Conservation (phyloP, 495 filamentous ascomycete species). For the Peziza echinospora region DNA sequence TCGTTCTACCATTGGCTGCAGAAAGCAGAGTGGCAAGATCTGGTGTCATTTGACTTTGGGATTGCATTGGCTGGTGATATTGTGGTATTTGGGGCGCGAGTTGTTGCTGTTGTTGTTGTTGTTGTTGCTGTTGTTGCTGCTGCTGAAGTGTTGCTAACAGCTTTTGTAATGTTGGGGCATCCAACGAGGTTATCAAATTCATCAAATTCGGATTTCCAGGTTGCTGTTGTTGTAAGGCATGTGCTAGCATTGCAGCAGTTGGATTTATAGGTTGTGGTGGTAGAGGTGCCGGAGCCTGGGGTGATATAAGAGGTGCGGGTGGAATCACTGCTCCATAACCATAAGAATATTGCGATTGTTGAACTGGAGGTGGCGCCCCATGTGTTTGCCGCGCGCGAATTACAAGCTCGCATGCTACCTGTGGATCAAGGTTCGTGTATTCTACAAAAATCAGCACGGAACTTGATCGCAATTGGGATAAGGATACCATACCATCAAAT, state of each 20-base stretch:
- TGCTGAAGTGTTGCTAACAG: constrained; percentile 41
- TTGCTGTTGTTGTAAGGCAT: neutral
- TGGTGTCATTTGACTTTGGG: constrained; percentile 2
- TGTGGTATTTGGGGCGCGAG: constrained; percentile 1
- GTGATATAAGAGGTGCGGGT: neutral
- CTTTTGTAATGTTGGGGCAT: constrained; percentile 48
- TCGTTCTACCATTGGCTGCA: constrained; percentile 8
- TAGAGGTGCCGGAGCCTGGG: neutral
- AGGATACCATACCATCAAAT: constrained; percentile 39
- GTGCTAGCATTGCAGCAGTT: neutral
- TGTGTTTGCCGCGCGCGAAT: constrained; percentile 37
- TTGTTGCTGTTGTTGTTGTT: constrained; percentile 14
- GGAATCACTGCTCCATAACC: constrained; percentile 10
- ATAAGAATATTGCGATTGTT: constrained; percentile 6
- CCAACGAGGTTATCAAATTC: constrained; percentile 33
- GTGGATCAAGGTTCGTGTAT: constrained; percentile 60
- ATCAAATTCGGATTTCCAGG: neutral
- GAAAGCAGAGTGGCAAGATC: constrained; percentile 4
- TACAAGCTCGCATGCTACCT: constrained; percentile 58
- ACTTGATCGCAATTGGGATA: neutral
- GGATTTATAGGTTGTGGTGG: neutral
- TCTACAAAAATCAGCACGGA: constrained; percentile 25
- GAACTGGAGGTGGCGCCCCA: constrained; percentile 24
- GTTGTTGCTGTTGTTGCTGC: constrained; percentile 17
- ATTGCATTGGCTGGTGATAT: constrained; percentile 1